Evolutionary conservation across 306 rosid genomes (phyloP).

Genomic region (Vigna trinervia): DNA sequence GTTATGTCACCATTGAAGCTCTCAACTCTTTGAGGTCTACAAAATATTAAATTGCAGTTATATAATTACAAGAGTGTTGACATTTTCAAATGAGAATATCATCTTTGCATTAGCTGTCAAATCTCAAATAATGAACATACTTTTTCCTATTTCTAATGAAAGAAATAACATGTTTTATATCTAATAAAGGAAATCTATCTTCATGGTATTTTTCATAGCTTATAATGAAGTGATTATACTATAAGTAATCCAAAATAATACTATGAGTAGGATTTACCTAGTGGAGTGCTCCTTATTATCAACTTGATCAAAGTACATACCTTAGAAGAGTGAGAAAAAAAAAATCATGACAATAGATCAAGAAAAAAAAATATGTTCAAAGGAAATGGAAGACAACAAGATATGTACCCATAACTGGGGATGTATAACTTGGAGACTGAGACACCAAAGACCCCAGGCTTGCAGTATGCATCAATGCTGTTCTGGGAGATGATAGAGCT

Average conservation of each 20-base stretch:
- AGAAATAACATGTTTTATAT: no score
- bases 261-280: slow-evolving; percentile 54
- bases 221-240: slow-evolving; percentile 16
- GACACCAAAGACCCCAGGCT: slow-evolving; percentile 52
- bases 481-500: slow-evolving; percentile 43
- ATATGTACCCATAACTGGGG: slow-evolving; percentile 51
- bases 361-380: not conserved
- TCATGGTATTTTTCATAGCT: slow-evolving; percentile 20
- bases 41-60: slow-evolving; percentile 24
- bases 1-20: slow-evolving; percentile 42
- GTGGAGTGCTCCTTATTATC: slow-evolving; percentile 42
- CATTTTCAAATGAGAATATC: slow-evolving; percentile 8
- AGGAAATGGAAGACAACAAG: slow-evolving; percentile 41
- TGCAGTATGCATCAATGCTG: slow-evolving; percentile 55
- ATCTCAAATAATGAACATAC: not conserved
- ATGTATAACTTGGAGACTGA: slow-evolving; percentile 49
- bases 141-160: no score
- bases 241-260: slow-evolving; percentile 25
- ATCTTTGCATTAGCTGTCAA: not conserved
- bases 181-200: slow-evolving; percentile 11
- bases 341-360: slow-evolving; percentile 30
- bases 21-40: slow-evolving; percentile 51
- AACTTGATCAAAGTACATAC: slow-evolving; percentile 56
- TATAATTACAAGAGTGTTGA: slow-evolving; percentile 8
- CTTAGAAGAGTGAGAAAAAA: slow-evolving; percentile 54